A percentile compares a stretch with the other conserved stretches of the same genome.
Conservation (phyloP, 2,329 filamentous ascomycete genomes). For the Scedosporium boydii region DNA sequence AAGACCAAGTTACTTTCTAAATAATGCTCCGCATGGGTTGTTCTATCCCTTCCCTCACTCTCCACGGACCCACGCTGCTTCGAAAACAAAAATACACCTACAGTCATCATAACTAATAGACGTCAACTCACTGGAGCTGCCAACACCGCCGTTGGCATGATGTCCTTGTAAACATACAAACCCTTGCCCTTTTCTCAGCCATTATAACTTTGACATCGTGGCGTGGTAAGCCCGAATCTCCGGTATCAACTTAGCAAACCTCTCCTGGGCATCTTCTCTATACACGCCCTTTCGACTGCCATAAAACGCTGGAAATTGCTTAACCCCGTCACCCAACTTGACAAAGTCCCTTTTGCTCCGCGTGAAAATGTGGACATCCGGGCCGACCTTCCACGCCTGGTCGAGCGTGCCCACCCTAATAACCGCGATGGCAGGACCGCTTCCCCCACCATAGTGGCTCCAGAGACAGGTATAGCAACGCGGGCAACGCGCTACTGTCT, state of each 20-base stretch:
- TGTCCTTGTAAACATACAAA: too few relatives aligned
- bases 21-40: too few relatives aligned
- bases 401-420: constrained; percentile 36
- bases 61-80: too few relatives aligned
- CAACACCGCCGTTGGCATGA: too few relatives aligned
- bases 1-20: too few relatives aligned
- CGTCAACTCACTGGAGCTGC: too few relatives aligned
- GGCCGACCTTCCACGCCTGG: constrained; percentile 23
- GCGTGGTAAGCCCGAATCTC: too few relatives aligned
- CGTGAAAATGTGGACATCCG: constrained; percentile 35
- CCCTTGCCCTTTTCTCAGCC: too few relatives aligned
- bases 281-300: neutral
- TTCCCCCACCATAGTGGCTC: constrained; percentile 26
- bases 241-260: neutral
- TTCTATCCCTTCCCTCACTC: too few relatives aligned
- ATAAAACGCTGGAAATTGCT: neutral
- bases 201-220: too few relatives aligned
- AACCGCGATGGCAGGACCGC: constrained; percentile 21
- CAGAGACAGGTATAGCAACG: constrained; percentile 29
- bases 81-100: too few relatives aligned
- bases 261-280: neutral
- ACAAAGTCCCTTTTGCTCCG: constrained; percentile 26
- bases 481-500: constrained; percentile 32
- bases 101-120: too few relatives aligned
- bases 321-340: neutral